Percentiles rank a stretch among this genome's conserved stretches.
Evolutionary conservation across 805 yeast genomes (phyloP).

Genomic region (Lachancea lanzarotensis): DNA sequence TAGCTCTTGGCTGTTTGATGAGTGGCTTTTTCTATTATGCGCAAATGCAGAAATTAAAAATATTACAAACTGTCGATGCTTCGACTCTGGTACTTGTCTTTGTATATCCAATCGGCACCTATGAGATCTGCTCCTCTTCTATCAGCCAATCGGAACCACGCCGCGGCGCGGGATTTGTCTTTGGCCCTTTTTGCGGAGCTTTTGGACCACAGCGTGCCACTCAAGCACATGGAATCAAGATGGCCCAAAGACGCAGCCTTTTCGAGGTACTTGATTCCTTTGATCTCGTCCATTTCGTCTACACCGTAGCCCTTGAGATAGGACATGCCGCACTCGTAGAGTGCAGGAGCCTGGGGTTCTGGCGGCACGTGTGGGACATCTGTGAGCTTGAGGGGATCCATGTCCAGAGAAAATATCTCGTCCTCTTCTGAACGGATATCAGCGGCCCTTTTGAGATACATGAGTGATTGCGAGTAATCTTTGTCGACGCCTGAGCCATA

Average conservation of each 20-base stretch:
- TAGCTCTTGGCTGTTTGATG: too few relatives aligned
- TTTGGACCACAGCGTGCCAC: conserved; percentile 61
- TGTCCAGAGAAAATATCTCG: conserved; percentile 17
- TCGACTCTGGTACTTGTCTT: conserved; percentile 46
- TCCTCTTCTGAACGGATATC: conserved; percentile 28
- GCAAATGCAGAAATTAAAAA: background rate
- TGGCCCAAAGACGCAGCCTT: conserved; percentile 63
- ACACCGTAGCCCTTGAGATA: conserved; percentile 52
- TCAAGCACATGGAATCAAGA: conserved; percentile 59
- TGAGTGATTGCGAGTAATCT: conserved; percentile 47
- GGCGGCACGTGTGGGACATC: conserved; percentile 33
- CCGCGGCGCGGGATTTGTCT: conserved; percentile 56
- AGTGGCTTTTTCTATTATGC: too few relatives aligned
- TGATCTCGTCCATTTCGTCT: conserved; percentile 39
- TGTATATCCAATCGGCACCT: conserved; percentile 72
- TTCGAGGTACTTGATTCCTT: conserved; percentile 54
- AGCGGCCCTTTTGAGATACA: conserved; percentile 55
- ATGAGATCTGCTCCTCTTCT: conserved; percentile 51
- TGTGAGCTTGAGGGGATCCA: conserved; percentile 35
- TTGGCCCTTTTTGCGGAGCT: conserved; percentile 48
- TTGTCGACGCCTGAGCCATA: conserved; percentile 62
- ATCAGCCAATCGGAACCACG: conserved; percentile 64
- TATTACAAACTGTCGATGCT: conserved; percentile 3
- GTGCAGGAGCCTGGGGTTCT: conserved; percentile 44
- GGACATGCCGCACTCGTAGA: conserved; percentile 56